Evolutionary conservation across 2,329 filamentous ascomycete genomes (phyloP), one percentile per base, ranked within the genome.

Genomic region (Neofusicoccum sp.): DNA sequence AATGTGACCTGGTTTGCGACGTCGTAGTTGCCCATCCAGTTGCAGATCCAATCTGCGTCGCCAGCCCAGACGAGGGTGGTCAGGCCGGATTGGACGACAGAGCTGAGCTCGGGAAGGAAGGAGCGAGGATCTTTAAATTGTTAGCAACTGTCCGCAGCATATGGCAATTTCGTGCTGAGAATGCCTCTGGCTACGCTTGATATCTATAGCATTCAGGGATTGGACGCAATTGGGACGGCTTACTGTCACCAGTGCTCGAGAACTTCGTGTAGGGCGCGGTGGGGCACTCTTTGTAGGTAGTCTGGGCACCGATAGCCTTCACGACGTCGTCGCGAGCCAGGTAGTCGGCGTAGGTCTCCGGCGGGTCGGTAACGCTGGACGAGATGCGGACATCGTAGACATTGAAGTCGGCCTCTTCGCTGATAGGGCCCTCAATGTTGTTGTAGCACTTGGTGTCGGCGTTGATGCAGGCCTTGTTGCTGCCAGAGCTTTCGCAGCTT

Each of bases 251-350:
- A 3, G 58, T 61, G 31, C 26, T 45, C 1, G 47, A 28, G 36
- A 61, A 61, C 31, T 61, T 71, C 0, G 82, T 80, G 38, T 76
- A 68, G 26, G 34, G 58, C 3, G 64, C 41, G 81, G 82, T 1
- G 83, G 74, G 51, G 51, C 60, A 57, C n/a, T 58, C 53, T 2
- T 31, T 11, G 33, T 61, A 61, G 26, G 47, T 61, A 4, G 48
- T 45, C 31, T 45, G 36, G 9, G 58, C 58, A 7, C 72, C 72
- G 4, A 75, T 63, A 0, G 80, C 81, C 6, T 72, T 71, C 63
- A 85, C 82, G 0, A 84, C 82, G 62, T 78, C 78, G 7, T 77
- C 73, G 54, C 81, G 75, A 66, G 80, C 83, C 36, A 87, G 73
- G 66, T 80, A 86, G 4, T 79, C 41, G 36, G 36, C 48, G 40